These are phyloP conservation scores for Acorus calamus DNA, from an alignment of 106 monocot genomes.

Conservation along the genomic window DNA sequence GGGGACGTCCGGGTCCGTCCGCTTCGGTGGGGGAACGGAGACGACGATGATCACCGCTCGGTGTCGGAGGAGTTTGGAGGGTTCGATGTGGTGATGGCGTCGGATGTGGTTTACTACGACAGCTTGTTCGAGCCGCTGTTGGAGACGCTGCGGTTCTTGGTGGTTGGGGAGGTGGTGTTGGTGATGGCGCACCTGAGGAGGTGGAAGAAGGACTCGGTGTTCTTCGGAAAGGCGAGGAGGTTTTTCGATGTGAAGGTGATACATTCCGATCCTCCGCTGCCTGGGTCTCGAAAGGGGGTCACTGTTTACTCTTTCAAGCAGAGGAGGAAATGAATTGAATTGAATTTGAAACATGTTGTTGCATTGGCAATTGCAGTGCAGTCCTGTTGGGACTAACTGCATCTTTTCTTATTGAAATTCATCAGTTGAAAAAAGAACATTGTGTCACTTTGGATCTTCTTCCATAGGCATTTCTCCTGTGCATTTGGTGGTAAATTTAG, in stretches of 20 bases:
- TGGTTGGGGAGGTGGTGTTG: constrained; percentile 44
- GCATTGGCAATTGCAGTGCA: too few species aligned
- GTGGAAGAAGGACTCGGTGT: constrained; percentile 57
- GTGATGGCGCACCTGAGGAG: constrained; percentile 76
- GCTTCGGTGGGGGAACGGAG: constrained; percentile 47
- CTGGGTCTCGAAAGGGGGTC: constrained; percentile 35
- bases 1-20: constrained; percentile 30
- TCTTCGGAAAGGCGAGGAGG: constrained; percentile 58
- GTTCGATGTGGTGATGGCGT: constrained; percentile 61
- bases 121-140: constrained; percentile 46
- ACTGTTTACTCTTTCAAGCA: constrained; percentile 30
- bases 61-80: background rate
- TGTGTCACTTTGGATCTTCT: too few species aligned
- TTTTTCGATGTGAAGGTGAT: constrained; percentile 35
- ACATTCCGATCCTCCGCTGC: constrained; percentile 37
- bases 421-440: too few species aligned
- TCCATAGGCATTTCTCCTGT: too few species aligned
- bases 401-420: too few species aligned
- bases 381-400: too few species aligned
- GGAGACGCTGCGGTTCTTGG: constrained; percentile 39
- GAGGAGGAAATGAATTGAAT: too few species aligned
- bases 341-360: too few species aligned
- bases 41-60: constrained; percentile 6
- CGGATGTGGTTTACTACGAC: constrained; percentile 85
- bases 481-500: too few species aligned